Base-by-base conservation (phyloP, 2,329 filamentous ascomycete species). In the Penicillium sp. region DNA sequence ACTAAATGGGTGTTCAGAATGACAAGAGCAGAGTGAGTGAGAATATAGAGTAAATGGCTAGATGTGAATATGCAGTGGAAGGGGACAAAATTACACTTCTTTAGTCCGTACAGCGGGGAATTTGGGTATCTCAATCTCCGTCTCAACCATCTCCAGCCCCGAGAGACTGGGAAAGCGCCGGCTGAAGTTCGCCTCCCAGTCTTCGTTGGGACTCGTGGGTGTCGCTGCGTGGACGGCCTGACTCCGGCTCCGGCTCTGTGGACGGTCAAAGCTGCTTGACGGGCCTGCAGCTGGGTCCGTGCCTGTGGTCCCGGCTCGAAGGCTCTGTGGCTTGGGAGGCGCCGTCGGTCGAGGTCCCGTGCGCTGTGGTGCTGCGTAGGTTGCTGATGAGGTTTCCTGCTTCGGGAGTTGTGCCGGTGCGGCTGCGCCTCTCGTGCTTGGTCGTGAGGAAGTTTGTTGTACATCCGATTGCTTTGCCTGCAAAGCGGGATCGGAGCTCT, bases 141-240 rank as follows among this genome's bases (percentile, higher is more conserved):
- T 86, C 79, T 95, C 91, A n/a, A 92, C 90, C 88, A 94, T 91
- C 80, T 97, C 93, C 68, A 97, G 86, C 9, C 92, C 86, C 60
- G 88, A 89, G 62, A 98, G 80, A 73, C 91, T 96, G 0, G 94
- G 94, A 77, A 93, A 97, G 62, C 92, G 84, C 77, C 93, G 93
- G 64, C 89, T 90, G 75, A 98, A 97, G 72, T 91, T 85, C 23
- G 79, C 78, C 65, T 89, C 86, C 82, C 84, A 86, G 61, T 88
- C 86, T 78, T 93, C 91, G 50, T 69, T 67, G 0, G 71, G 63
- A 44, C 66, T 75, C 46, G 71, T 57, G 19, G 67, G 69, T 23
- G 68, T 69, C 29, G 60, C 58, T 57, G 75, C 61, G 65, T 70
- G 61, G 66, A 72, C 66, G 61, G 71, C 67, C 54, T 75, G 45